Percentiles rank a stretch among this genome's conserved stretches.
These are phyloP conservation scores for Gracilaria gracilis DNA, from an alignment of 23 red algal species.

Conservation along the genomic window DNA sequence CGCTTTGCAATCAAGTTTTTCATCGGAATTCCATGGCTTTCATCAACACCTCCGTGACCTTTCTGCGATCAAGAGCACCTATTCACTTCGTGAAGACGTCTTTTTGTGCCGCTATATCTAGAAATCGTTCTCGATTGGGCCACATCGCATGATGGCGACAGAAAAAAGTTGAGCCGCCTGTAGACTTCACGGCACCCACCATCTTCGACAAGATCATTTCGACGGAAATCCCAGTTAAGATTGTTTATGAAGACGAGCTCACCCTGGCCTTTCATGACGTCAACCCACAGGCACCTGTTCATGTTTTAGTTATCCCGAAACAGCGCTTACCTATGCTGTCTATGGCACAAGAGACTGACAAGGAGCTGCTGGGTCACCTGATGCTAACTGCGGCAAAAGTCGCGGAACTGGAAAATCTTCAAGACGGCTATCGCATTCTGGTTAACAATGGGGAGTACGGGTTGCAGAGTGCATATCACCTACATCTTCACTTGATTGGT, in stretches of 20 bases:
- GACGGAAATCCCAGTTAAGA: conserved; percentile 91
- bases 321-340: conserved; percentile 74
- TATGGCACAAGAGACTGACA: conserved; percentile 61
- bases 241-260: conserved; percentile 91
- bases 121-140: not conserved
- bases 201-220: conserved; percentile 87
- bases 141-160: conserved; percentile 35
- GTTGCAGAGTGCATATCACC: conserved; percentile 89
- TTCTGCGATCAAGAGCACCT: not conserved
- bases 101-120: not conserved
- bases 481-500: conserved; percentile 93
- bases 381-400: conserved; percentile 84
- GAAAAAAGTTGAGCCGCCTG: conserved; percentile 32
- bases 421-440: conserved; percentile 80
- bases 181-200: conserved; percentile 46
- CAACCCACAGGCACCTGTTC: conserved; percentile 89
- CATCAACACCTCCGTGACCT: not conserved
- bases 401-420: conserved; percentile 67
- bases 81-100: not conserved
- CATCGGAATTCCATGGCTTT: conserved; percentile 1
- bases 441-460: conserved; percentile 92
- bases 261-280: conserved; percentile 90
- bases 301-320: conserved; percentile 90
- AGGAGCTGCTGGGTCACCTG: conserved; percentile 82
- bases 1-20: too few species aligned